phyloP scores from a whole-genome alignment of 2,329 filamentous ascomycete genomes.

The Tothia fuscella region DNA sequence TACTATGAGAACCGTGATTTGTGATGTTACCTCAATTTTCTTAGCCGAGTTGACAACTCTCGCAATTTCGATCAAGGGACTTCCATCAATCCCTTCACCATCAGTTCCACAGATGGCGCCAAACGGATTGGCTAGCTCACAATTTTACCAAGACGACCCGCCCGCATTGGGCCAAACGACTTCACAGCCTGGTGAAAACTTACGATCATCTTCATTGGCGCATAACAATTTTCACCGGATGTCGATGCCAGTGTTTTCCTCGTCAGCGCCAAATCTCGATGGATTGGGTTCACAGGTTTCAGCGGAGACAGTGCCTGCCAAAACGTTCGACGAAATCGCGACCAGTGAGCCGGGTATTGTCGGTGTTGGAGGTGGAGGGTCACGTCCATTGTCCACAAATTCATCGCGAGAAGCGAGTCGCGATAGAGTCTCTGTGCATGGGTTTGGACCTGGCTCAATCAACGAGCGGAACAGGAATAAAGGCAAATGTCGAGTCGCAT shows the following conservation, averaged over 20 bases:
- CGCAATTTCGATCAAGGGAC: slow-evolving; percentile 35
- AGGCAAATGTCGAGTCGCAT: slow-evolving; percentile 64
- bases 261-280: slow-evolving; percentile 18
- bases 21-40: slow-evolving; percentile 32
- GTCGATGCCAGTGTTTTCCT: slow-evolving; percentile 61
- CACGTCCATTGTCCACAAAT: slow-evolving; percentile 33
- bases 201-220: slow-evolving; percentile 21
- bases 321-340: slow-evolving; percentile 36
- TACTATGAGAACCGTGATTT: slow-evolving; percentile 42
- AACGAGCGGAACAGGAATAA: slow-evolving; percentile 70
- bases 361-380: slow-evolving; percentile 12
- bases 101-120: background rate
- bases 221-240: slow-evolving; percentile 53
- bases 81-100: slow-evolving; percentile 50
- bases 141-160: background rate
- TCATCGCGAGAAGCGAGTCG: slow-evolving; percentile 44
- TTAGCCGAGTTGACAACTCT: slow-evolving; percentile 36
- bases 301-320: slow-evolving; percentile 23
- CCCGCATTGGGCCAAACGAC: background rate
- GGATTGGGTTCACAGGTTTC: slow-evolving; percentile 20
- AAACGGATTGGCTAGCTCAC: background rate
- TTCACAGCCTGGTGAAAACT: slow-evolving; percentile 1
- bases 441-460: slow-evolving; percentile 52
- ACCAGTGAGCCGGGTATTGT: background rate
- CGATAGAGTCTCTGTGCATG: slow-evolving; percentile 50